Evolutionary conservation across 371 early-diverging fungal genomes (phyloP).

Genomic region (Mortierella sp.): DNA sequence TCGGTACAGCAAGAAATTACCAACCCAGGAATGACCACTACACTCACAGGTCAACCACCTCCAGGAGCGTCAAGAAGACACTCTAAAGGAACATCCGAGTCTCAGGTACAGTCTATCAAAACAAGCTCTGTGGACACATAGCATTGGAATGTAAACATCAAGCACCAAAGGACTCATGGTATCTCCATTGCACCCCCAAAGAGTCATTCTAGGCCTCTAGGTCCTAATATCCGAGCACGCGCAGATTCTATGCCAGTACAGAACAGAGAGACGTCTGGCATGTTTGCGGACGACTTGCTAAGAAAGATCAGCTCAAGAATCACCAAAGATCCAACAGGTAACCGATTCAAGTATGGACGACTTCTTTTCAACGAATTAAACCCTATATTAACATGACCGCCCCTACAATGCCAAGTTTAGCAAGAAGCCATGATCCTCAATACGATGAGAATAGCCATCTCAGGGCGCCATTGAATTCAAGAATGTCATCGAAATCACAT

Average conservation of each 20-base stretch:
- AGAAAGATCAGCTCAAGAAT: conserved; percentile 41
- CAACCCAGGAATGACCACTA: conserved; percentile 3
- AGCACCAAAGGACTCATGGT: no score
- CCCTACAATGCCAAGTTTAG: not conserved
- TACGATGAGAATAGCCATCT: conserved; percentile 35
- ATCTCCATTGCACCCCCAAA: not conserved
- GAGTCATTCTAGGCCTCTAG: conserved; percentile 3
- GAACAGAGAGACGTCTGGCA: conserved; percentile 27
- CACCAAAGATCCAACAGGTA: conserved; percentile 12
- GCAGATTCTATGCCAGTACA: conserved; percentile 44
- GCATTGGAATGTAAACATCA: no score
- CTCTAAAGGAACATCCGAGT: conserved; percentile 28
- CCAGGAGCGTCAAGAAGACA: conserved; percentile 14
- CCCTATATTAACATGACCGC: not conserved
- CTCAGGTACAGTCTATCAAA: conserved; percentile 10
- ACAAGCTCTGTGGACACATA: no score
- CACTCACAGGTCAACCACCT: not conserved
- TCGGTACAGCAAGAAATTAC: conserved; percentile 19
- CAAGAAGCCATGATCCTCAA: conserved; percentile 16
- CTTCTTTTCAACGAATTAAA: not conserved
- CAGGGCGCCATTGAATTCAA: conserved; percentile 41
- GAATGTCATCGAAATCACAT: conserved; percentile 22
- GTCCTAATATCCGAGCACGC: conserved; percentile 17
- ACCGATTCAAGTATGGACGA: not conserved
- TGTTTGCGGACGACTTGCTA: conserved; percentile 34